phyloP scores from a whole-genome alignment of 495 filamentous ascomycete species.

The Penicillium desertorum region DNA sequence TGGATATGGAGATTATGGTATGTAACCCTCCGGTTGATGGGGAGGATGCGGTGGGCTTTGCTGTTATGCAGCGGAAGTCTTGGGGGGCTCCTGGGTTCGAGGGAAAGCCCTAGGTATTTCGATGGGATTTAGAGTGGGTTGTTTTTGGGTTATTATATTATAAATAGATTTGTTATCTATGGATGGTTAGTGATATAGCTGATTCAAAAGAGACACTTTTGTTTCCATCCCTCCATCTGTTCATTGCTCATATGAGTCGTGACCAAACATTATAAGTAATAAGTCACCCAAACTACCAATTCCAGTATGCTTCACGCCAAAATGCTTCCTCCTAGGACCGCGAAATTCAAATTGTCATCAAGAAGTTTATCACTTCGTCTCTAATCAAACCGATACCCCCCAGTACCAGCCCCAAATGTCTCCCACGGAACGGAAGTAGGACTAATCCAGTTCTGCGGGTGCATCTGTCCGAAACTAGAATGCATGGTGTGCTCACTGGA shows the following conservation, averaged over 20 bases:
- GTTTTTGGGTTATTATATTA: not conserved
- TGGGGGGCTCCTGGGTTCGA: constrained; percentile 9
- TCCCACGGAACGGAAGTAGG: constrained; percentile 41
- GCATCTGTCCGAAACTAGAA: constrained; percentile 30
- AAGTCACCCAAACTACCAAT: not conserved
- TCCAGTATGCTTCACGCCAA: not conserved
- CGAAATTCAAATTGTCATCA: not conserved
- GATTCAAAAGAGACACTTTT: not conserved
- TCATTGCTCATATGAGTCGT: constrained; percentile 9
- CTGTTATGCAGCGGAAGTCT: constrained; percentile 29
- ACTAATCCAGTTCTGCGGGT: constrained; percentile 40
- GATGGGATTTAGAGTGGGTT: not conserved
- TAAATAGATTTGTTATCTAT: not conserved
- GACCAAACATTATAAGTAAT: constrained; percentile 7
- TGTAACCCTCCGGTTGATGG: constrained; percentile 22
- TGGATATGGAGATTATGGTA: constrained; percentile 47
- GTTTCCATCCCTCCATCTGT: not conserved
- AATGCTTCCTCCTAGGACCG: not conserved
- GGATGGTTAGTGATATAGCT: not conserved
- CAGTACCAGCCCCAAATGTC: constrained; percentile 19
- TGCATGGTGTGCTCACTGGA: constrained; percentile 26
- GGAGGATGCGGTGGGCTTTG: constrained; percentile 9
- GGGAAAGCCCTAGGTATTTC: not conserved
- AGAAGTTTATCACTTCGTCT: not conserved
- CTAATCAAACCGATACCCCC: constrained; percentile 20